Evolutionary conservation across 148 eudicot species (phyloP).

Genomic region (Cornus florida): DNA sequence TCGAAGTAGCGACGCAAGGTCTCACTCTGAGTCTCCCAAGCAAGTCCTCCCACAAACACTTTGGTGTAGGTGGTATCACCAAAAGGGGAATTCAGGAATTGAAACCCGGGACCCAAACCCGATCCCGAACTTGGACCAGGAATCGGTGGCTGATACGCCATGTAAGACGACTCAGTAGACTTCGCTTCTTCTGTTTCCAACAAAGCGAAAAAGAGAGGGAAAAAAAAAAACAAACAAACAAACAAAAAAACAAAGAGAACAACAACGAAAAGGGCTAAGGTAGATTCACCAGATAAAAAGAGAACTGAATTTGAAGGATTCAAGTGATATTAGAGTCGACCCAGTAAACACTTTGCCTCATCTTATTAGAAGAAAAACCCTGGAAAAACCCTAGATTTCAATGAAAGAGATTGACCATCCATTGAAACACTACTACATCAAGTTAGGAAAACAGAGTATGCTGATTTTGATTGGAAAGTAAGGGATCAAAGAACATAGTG

Average conservation of each 20-base stretch:
- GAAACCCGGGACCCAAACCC: constrained; percentile 57
- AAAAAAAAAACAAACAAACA: too few relatives aligned
- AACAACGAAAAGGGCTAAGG: not conserved
- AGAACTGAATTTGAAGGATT: not conserved
- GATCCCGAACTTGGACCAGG: constrained; percentile 65
- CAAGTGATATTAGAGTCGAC: constrained; percentile 17
- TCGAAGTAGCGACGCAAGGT: constrained; percentile 74
- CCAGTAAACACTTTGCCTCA: constrained; percentile 16
- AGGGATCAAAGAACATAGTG: constrained; percentile 9
- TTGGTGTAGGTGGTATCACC: constrained; percentile 92
- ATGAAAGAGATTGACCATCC: not conserved
- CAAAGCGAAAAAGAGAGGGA: not conserved
- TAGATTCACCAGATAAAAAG: not conserved
- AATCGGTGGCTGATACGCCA: constrained; percentile 59
- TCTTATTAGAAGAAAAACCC: constrained; percentile 25
- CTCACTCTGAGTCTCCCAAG: constrained; percentile 96
- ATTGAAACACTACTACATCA: not conserved
- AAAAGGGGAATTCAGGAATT: constrained; percentile 57
- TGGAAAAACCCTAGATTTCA: constrained; percentile 16
- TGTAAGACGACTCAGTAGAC: not conserved
- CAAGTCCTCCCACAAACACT: constrained; percentile 92
- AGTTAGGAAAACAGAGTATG: not conserved
- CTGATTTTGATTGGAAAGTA: too few relatives aligned
- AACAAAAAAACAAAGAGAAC: not conserved
- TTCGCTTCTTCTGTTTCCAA: not conserved